Base-by-base conservation (phyloP, 306 rosid genomes). In the Quillaja saponaria region DNA sequence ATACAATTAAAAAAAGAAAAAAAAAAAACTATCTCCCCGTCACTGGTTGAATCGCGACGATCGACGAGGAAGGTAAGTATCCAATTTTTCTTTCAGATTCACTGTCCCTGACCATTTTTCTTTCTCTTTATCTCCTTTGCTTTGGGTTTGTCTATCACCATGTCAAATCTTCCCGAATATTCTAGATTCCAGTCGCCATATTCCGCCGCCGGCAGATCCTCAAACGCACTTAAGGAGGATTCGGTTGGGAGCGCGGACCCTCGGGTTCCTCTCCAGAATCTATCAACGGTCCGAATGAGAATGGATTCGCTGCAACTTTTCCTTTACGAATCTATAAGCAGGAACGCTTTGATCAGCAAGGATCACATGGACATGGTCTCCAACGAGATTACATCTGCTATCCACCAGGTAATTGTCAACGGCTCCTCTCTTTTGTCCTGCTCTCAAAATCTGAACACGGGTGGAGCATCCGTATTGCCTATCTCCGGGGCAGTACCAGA, bases 301-400 rank as follows among this genome's bases (percentile, higher is more conserved):
- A 77, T 88, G 72, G 91, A 80, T 74, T 75, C 80, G 18, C 77
- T 91, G 12, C 85, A 80, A 8, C 63, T 42, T 48, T 78, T 82
- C 66, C 77, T 91, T 39, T 79, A 86, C 13, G 66, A 88, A 14
- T 80, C 84, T 20, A 69, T 86, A 60, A 44, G 67, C 56, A 10
- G 63, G 61, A 76, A 78, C 60, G 16, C 67, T 38, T 52, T 72
- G 3, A 25, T 88, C 73, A 58, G 63, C 74, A 13, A 21, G n/a
- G 58, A 72, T 28, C 86, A 88, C 64, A 48, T 71, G 76, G 56
- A 75, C 14, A 38, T 17, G 42, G 90, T 84, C 37, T 91, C 95
- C n/a, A 61, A 80, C 55, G 86, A 78, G 34, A 88, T 85, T 80
- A 55, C 53, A 68, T 44, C 90, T 25, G 78, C 88, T 44, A 72